Evolutionary conservation across 2,329 filamentous ascomycete genomes (phyloP), one percentile per base, ranked within the genome.

Genomic region (Sporothrix humicola): DNA sequence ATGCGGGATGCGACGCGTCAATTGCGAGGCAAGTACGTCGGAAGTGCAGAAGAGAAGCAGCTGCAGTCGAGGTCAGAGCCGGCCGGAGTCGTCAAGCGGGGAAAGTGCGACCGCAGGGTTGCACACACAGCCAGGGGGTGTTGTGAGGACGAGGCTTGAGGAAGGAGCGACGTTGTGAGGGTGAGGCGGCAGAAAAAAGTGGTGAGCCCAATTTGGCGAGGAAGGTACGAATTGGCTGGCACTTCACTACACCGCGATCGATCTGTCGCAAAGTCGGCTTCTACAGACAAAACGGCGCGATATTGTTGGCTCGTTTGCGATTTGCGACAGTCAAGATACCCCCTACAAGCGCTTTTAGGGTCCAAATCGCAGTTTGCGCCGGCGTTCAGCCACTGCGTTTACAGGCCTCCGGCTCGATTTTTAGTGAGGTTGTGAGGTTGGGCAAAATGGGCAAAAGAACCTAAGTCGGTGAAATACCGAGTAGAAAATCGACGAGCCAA

Each of bases 101-200:
- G n/a, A 71, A 46, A 48, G 9, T 59, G 54, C 69, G 54, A 61
- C 66, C 54, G 42, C 54, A 71, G 54, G 69, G 69, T 71, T 12
- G 42, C 69, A 71, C 61, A 66, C 42, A 66, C n/a, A 65, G 52
- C 37, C 52, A 17, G 68, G 37, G 59, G 58, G 26, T n/a, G 26
- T 7, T 23, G 52, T n/a, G 50, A 42, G 10, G n/a, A 26, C 37
- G 37, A 58, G 23, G 54, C 52, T 56, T 17, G 59, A 58, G 50
- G 50, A 23, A 69, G 68, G 68, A 37, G 37, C 8, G 17, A 23
- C 17, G 7, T 9, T 13, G 17, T 23, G 42, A 66, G 46, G n/a
- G 46, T n/a, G 46, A 50, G 48, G 52, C 31, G 26, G 46, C 15
- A 31, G 15, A 68, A 69, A 56, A 68, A 66, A 50, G 48, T 37